Evolutionary conservation across 371 early-diverging fungal species (phyloP).

Genomic region (Fennellomyces sp.): DNA sequence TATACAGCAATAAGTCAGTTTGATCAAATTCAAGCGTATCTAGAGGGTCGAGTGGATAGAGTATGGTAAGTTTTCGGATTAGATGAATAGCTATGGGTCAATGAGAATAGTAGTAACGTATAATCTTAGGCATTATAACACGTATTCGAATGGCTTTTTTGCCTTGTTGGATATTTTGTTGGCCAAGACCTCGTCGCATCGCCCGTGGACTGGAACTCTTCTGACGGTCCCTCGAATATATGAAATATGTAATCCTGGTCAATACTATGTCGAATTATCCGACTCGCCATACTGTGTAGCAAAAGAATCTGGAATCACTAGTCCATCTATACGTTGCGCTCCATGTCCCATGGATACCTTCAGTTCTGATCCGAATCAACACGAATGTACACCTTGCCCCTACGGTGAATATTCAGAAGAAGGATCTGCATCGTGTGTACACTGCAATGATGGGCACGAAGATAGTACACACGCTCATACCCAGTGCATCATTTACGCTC

Average conservation of each 20-base stretch:
- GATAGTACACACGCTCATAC: neutral
- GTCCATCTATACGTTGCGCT: slow-evolving; percentile 27
- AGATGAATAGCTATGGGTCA: too few relatives aligned
- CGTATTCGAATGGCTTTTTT: slow-evolving; percentile 33
- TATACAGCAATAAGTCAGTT: slow-evolving; percentile 27
- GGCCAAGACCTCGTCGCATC: slow-evolving; percentile 10
- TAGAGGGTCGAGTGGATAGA: slow-evolving; percentile 20
- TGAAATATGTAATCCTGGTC: slow-evolving; percentile 19
- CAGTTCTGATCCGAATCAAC: slow-evolving; percentile 25
- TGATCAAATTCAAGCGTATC: slow-evolving; percentile 30
- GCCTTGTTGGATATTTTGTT: slow-evolving; percentile 22
- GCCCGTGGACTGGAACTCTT: slow-evolving; percentile 21
- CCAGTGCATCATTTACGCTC: slow-evolving; percentile 14
- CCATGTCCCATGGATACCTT: slow-evolving; percentile 34
- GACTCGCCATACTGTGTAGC: slow-evolving; percentile 23
- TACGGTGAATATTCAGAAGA: slow-evolving; percentile 19
- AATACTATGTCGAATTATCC: slow-evolving; percentile 20
- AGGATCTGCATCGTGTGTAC: slow-evolving; percentile 24
- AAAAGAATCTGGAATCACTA: slow-evolving; percentile 2
- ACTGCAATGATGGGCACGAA: slow-evolving; percentile 21
- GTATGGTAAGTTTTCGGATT: slow-evolving; percentile 21
- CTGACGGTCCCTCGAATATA: slow-evolving; percentile 13
- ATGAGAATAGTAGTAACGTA: neutral
- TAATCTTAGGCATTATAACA: slow-evolving; percentile 24
- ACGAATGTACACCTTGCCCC: slow-evolving; percentile 30